Conservation (phyloP, 495 filamentous ascomycete species). For the Neurospora sp. region DNA sequence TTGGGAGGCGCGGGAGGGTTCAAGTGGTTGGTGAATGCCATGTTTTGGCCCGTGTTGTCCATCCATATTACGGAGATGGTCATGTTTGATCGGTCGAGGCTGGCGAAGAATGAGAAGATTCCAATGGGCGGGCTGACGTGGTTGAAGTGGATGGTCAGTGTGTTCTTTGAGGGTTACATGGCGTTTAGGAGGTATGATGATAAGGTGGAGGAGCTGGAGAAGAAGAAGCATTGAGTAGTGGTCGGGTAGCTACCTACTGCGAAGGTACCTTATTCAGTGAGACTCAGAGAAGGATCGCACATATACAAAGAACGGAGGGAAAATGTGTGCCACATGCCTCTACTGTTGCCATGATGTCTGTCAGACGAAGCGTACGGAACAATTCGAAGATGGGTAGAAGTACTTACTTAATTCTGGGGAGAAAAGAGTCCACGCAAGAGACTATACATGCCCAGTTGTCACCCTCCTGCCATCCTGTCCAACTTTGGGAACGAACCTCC, state of each 20-base stretch:
- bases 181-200: constrained; percentile 31
- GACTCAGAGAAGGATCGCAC: not conserved
- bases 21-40: constrained; percentile 26
- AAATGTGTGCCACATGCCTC: not conserved
- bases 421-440: no score
- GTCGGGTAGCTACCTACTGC: not conserved
- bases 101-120: constrained; percentile 20
- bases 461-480: no score
- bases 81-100: constrained; percentile 24
- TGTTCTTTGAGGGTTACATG: constrained; percentile 30
- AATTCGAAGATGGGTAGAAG: not conserved
- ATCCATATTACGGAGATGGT: constrained; percentile 30
- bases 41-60: constrained; percentile 23
- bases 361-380: not conserved
- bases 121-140: constrained; percentile 19
- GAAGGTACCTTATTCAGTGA: not conserved
- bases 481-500: no score
- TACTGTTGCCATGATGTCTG: not conserved
- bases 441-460: no score
- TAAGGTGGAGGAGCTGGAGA: constrained; percentile 17
- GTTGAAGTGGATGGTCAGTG: constrained; percentile 27
- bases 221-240: constrained; percentile 2
- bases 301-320: not conserved
- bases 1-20: constrained; percentile 21
- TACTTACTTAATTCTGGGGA: not conserved